Conservation (phyloP, 441 rosid species). For the Manihot esculenta region DNA sequence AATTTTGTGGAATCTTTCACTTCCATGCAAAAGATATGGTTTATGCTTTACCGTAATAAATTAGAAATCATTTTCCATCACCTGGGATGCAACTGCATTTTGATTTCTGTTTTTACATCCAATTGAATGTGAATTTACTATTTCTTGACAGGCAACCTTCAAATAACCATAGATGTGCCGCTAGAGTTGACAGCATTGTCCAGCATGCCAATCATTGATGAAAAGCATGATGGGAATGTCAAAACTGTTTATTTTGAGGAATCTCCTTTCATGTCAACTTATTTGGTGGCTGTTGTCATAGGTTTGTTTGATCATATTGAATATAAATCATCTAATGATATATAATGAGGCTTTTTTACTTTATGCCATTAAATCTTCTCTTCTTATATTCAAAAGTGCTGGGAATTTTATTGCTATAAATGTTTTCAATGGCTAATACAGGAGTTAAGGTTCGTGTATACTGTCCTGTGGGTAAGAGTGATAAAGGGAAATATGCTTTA, state of each 20-base stretch:
- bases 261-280: constrained; percentile 45
- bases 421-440: constrained; percentile 12
- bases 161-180: constrained; percentile 33
- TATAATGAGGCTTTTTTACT: neutral
- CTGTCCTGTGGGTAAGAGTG: constrained; percentile 40
- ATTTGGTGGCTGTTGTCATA: constrained; percentile 43
- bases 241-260: constrained; percentile 40
- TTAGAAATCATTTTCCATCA: too few relatives aligned
- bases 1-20: too few relatives aligned
- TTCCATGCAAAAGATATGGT: too few relatives aligned
- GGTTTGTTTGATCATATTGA: constrained; percentile 41
- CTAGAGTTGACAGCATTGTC: constrained; percentile 34
- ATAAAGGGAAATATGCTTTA: too few relatives aligned
- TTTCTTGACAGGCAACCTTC: constrained; percentile 38
- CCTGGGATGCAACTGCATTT: neutral
- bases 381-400: neutral
- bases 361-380: neutral
- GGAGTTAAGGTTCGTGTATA: constrained; percentile 36
- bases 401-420: neutral
- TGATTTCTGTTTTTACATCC: neutral
- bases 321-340: constrained; percentile 35
- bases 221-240: constrained; percentile 23
- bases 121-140: neutral
- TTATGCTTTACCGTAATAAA: too few relatives aligned
- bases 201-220: constrained; percentile 43